A percentile compares a stretch with the other conserved stretches of the same genome.
phyloP scores from a whole-genome alignment of 2,329 filamentous ascomycete genomes.

The Arthrobotrys sphaeroides region DNA sequence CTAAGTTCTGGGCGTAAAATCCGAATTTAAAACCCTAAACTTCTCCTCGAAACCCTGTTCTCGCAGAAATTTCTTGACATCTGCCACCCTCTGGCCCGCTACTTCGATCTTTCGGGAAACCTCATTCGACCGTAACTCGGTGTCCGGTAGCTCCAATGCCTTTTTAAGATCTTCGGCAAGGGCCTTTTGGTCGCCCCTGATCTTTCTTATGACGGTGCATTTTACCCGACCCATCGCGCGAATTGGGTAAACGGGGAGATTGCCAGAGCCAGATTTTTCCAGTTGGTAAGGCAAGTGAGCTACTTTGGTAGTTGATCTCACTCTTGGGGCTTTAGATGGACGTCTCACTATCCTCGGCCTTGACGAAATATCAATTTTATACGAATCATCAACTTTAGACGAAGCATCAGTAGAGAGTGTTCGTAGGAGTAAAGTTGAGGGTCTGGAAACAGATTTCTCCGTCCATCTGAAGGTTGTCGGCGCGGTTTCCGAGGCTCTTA shows the following conservation, averaged over 20 bases:
- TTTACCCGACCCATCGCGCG: background rate
- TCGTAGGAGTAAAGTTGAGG: background rate
- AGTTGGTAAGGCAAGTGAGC: constrained; percentile 39
- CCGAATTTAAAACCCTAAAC: too few relatives aligned
- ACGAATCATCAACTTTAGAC: background rate
- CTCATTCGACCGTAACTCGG: background rate
- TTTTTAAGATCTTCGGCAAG: constrained; percentile 20
- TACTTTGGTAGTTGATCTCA: too few relatives aligned
- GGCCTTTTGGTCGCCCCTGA: constrained; percentile 23
- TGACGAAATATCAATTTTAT: too few relatives aligned
- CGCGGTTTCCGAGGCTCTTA: background rate
- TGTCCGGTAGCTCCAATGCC: constrained; percentile 1
- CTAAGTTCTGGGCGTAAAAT: too few relatives aligned
- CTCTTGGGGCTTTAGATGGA: too few relatives aligned
- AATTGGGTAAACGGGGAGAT: constrained; percentile 27
- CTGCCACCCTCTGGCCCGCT: background rate
- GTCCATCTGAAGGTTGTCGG: background rate
- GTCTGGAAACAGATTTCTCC: background rate
- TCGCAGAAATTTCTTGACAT: constrained; percentile 24
- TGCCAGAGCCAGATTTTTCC: background rate
- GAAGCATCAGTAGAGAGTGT: background rate
- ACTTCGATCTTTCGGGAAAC: background rate
- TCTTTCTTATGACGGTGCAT: constrained; percentile 6
- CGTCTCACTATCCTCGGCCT: too few relatives aligned
- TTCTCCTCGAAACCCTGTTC: constrained; percentile 2